A percentile compares a stretch with the other conserved stretches of the same genome.
Evolutionary conservation across 176 grass and related monocot species (phyloP).

Genomic region (Saccharum spontaneum): DNA sequence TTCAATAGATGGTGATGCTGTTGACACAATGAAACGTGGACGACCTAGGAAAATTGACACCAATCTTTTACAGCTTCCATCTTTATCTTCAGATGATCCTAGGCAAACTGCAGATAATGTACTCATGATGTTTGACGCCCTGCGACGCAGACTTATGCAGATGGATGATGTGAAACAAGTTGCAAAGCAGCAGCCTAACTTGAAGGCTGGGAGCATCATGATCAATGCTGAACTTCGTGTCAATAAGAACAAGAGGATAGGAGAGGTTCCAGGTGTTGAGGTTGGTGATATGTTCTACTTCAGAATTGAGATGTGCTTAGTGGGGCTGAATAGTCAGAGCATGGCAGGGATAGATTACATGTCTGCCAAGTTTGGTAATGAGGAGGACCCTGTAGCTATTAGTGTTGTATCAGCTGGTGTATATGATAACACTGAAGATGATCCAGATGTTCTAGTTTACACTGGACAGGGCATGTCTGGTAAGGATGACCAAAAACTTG

Average conservation of each 20-base stretch:
- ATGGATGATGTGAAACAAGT: conserved; percentile 66
- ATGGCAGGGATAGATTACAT: conserved; percentile 85
- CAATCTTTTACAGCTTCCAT: conserved; percentile 35
- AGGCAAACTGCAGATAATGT: conserved; percentile 71
- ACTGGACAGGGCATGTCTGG: conserved; percentile 76
- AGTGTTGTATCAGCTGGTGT: conserved; percentile 83
- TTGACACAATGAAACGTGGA: conserved; percentile 29
- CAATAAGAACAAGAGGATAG: conserved; percentile 75
- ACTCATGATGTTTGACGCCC: conserved; percentile 78
- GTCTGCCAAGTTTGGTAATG: conserved; percentile 49
- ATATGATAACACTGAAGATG: conserved; percentile 81
- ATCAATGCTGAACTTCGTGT: conserved; percentile 63
- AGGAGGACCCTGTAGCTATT: conserved; percentile 62
- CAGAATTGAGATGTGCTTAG: conserved; percentile 85
- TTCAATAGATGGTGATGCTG: conserved; percentile 28
- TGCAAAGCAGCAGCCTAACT: conserved; percentile 53
- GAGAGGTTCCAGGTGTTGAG: conserved; percentile 63
- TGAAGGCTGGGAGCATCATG: conserved; percentile 89
- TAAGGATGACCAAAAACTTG: conserved; percentile 88
- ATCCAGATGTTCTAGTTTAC: conserved; percentile 70
- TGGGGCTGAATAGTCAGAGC: conserved; percentile 69
- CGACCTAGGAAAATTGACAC: conserved; percentile 44
- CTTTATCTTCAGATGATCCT: conserved; percentile 54
- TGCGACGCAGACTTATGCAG: conserved; percentile 70
- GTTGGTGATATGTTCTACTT: conserved; percentile 96